phyloP scores from a whole-genome alignment of 306 rosid genomes.

The Sicyos baderoa region DNA sequence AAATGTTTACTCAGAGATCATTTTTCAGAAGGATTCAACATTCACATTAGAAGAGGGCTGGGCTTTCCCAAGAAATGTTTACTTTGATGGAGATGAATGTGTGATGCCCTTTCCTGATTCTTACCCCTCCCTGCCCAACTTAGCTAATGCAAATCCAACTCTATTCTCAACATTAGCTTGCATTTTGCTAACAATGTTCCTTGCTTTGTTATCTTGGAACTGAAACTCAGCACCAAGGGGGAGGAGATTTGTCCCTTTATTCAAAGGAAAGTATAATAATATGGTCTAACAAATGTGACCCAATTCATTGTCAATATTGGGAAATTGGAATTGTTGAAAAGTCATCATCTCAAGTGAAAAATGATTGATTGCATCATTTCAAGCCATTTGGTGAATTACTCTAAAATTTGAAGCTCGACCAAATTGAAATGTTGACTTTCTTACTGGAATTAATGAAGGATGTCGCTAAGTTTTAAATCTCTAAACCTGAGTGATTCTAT shows the following conservation, averaged over 20 bases:
- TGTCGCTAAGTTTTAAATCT: not conserved
- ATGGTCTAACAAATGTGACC: not conserved
- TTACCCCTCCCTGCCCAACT: slow-evolving; percentile 74
- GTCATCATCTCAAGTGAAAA: not conserved
- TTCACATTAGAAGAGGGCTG: slow-evolving; percentile 76
- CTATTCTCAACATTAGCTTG: slow-evolving; percentile 24
- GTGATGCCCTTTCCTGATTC: slow-evolving; percentile 77
- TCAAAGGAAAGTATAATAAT: not conserved
- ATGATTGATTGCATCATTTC: not conserved
- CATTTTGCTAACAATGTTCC: slow-evolving; percentile 24
- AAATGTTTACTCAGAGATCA: slow-evolving; percentile 72
- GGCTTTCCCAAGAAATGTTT: slow-evolving; percentile 81
- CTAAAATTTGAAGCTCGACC: not conserved
- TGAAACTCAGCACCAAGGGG: not conserved
- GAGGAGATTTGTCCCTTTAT: not conserved
- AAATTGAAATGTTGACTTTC: not conserved
- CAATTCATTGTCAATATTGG: not conserved
- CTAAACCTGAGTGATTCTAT: too few relatives aligned
- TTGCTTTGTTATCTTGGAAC: slow-evolving; percentile 22
- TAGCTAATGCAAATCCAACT: slow-evolving; percentile 28
- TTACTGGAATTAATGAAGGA: not conserved
- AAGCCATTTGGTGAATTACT: not conserved
- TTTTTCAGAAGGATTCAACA: slow-evolving; percentile 61
- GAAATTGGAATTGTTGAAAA: not conserved
- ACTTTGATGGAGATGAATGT: slow-evolving; percentile 88